Evolutionary conservation across 2,329 filamentous ascomycete species (phyloP), one percentile per base, ranked within the genome.

Genomic region (Alternaria infectoria): DNA sequence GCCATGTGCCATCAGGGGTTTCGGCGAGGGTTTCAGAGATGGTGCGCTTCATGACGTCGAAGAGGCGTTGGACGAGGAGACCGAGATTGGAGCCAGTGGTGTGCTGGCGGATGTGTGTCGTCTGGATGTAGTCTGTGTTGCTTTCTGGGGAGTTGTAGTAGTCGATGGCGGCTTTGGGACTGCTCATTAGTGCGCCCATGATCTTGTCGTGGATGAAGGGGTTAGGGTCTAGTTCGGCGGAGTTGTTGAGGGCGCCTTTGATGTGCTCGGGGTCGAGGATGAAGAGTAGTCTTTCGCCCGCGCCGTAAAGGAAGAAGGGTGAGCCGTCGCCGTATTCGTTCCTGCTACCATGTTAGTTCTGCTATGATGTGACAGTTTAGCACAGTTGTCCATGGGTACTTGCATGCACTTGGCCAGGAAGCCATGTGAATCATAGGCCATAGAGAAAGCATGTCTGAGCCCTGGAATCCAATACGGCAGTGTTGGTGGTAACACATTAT

Each of bases 391-490:
- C 3, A 23, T n/a, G 9, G 9, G 3, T 7, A 59, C 68, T 61
- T 66, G 64, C 69, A 71, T 45, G n/a, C 52, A 65, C 21, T 54
- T 40, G 8, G 68, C 69, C 8, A 67, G 8, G 17, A 71, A 71
- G 0, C 17, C 10, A 15, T 65, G 67, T 3, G 59, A 52, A 50
- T 68, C 61, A 15, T 30, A 65, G 4, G 51, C 69, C 61, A 73
- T 63, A 5, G 51, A 52, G 0, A 72, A 28, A 6, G 63, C 70
- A 65, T 73, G 68, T 30, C 59, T 61, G 4, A 73, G 55, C 5
- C 65, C 62, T 5, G 68, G 69, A 7, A 69, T 64, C 70, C 66
- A 71, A 44, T 70, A 68, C 28, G 68, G 69, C 19, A 67, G 50
- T 19, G 69, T 73, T 17, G 69, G 69, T 21, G 66, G 69, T 5